Evolutionary conservation across 1,139 yeast genomes (phyloP), one percentile per base, ranked within the genome.

Genomic region (Pichia sp.): DNA sequence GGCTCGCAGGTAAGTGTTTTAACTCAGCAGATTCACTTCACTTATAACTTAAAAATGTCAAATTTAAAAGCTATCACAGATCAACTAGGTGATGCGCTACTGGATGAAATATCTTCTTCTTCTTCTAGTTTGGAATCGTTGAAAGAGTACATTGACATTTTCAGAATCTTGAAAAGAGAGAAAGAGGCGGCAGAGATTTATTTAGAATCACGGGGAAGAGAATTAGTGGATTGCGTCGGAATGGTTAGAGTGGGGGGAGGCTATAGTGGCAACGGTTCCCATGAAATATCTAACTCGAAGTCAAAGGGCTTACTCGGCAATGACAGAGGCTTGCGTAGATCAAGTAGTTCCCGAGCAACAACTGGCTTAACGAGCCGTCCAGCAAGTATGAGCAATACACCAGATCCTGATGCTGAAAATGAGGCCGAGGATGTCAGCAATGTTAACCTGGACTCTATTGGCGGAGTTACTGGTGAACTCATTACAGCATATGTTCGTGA

Each of bases 401-500:
- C 54, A 10, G 53, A 45, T 15, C 42, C 42, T 1, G 49, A 46
- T n/a, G 16, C 16, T 8, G 36, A 30, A 15, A 15, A 5, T 42
- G 45, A 26, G 7, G 36, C 19, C 11, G 31, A 36, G 7, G 38
- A 32, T 8, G 19, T 11, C 10, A 5, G 13, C 11, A 16, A 29
- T 36, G 32, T 40, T 13, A 49, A 46, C 10, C 11, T 31, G 23
- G 53, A 50, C 38, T 30, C 47, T 4, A 30, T 45, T 19, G 47
- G 36, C n/a, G 40, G 42, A 19, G 50, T 54, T 3, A 54, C 57
- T 11, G 58, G 57, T 5, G 56, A 59, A 40, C 44, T 59, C 4
- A 53, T 59, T 5, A 49, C 55, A 2, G 51, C 61, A 5, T 59
- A 59, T 50, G 54, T 57, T 2, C 53, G 59, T 48, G 61, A 59